phyloP scores from a whole-genome alignment of 2,329 filamentous ascomycete species.

The Monilinia laxa region DNA sequence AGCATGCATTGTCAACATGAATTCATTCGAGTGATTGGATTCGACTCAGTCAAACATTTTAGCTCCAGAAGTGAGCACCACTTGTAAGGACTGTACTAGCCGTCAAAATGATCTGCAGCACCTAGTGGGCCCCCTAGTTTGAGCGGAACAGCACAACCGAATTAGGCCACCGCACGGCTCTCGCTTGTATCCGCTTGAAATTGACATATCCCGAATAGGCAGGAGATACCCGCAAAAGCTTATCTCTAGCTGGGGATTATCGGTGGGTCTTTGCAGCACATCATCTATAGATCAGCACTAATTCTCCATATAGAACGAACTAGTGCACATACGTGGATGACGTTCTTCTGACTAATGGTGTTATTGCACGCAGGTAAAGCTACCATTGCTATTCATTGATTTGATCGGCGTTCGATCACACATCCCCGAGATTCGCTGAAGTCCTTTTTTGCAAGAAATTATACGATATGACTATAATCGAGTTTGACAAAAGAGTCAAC shows the following conservation, averaged over 20 bases:
- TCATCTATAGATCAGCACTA: background rate
- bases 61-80: background rate
- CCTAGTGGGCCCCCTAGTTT: background rate
- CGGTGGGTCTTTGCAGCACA: background rate
- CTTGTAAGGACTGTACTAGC: background rate
- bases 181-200: no score
- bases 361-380: background rate
- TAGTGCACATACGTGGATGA: background rate
- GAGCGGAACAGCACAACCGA: background rate
- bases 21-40: background rate
- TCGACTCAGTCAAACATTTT: background rate
- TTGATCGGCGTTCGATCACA: no score
- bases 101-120: background rate
- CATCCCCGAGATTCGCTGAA: no score
- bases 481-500: background rate
- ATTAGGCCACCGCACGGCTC: background rate
- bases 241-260: background rate
- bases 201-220: background rate
- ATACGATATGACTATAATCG: background rate
- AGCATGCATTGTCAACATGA: background rate
- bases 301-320: background rate
- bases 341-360: background rate
- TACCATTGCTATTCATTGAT: no score
- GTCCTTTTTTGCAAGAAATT: no score
- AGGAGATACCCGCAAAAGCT: background rate